Conservation (phyloP, 2,329 filamentous ascomycete genomes). For the Ophiocordyceps camponoti-floridani region DNA sequence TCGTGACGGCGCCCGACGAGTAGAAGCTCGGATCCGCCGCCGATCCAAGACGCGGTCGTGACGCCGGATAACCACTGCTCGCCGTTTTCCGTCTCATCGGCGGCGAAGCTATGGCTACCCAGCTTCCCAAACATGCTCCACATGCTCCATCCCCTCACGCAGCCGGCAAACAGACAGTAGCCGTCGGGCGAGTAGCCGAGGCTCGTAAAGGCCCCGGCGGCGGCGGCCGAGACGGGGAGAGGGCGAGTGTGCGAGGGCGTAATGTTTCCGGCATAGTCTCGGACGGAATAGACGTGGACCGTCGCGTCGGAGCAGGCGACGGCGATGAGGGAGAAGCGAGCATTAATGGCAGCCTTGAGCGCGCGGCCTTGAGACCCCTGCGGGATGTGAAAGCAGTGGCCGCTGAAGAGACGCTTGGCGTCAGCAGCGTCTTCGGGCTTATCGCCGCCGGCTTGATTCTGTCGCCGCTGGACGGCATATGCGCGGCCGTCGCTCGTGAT, state of each 20-base stretch:
- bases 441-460: slow-evolving; percentile 17
- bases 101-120: slow-evolving; percentile 65
- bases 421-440: slow-evolving; percentile 25
- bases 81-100: slow-evolving; percentile 47
- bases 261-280: slow-evolving; percentile 87
- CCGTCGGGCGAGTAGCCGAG: slow-evolving; percentile 86
- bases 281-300: slow-evolving; percentile 78
- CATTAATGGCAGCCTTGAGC: slow-evolving; percentile 69
- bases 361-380: slow-evolving; percentile 41
- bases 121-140: slow-evolving; percentile 97
- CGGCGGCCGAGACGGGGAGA: slow-evolving; percentile 46
- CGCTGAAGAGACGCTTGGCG: slow-evolving; percentile 59
- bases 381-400: slow-evolving; percentile 77
- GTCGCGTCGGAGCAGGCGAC: slow-evolving; percentile 66
- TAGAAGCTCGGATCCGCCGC: slow-evolving; percentile 71
- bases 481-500: slow-evolving; percentile 73
- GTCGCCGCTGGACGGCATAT: slow-evolving; percentile 72
- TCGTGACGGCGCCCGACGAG: slow-evolving; percentile 55
- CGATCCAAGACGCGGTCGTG: slow-evolving; percentile 66
- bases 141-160: slow-evolving; percentile 79
- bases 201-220: slow-evolving; percentile 54
- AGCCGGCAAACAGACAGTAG: slow-evolving; percentile 88
- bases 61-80: slow-evolving; percentile 79
- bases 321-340: slow-evolving; percentile 82
- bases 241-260: slow-evolving; percentile 65